Evolutionary conservation across 2,329 filamentous ascomycete species (phyloP).

Genomic region (Pezicula rhizophila): DNA sequence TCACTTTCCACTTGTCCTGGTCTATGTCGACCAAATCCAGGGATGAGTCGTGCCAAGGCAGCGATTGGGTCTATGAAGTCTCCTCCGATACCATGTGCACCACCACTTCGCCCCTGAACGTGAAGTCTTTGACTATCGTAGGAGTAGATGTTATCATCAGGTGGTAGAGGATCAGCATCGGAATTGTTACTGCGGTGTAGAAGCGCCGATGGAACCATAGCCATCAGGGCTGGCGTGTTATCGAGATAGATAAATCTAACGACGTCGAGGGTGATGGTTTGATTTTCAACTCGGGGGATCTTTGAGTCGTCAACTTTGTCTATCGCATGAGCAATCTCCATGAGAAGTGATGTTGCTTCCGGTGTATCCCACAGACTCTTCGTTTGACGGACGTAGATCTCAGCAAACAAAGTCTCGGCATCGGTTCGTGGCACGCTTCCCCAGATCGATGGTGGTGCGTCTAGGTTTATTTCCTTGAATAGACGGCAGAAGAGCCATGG

Average conservation of each 20-base stretch:
- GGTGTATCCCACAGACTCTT: constrained; percentile 71
- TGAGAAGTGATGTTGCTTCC: constrained; percentile 54
- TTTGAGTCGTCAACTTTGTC: constrained; percentile 13
- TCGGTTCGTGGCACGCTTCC: constrained; percentile 57
- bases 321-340: constrained; percentile 51
- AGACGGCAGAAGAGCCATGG: constrained; percentile 82
- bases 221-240: constrained; percentile 26
- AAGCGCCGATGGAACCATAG: constrained; percentile 20
- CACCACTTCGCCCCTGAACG: constrained; percentile 5
- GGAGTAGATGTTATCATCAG: constrained; percentile 24
- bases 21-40: constrained; percentile 6
- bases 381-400: constrained; percentile 59
- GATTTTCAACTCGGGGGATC: constrained; percentile 14
- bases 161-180: constrained; percentile 28
- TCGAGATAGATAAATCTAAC: constrained; percentile 28
- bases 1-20: not conserved
- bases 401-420: constrained; percentile 49
- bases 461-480: constrained; percentile 74
- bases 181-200: constrained; percentile 27
- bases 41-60: constrained; percentile 19
- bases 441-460: constrained; percentile 78
- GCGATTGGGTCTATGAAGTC: constrained; percentile 20
- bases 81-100: not conserved
- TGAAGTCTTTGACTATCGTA: constrained; percentile 17
- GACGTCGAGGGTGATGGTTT: constrained; percentile 23